Evolutionary conservation across 371 early-diverging fungal species (phyloP).

Genomic region (Syncephalastrum monosporum): DNA sequence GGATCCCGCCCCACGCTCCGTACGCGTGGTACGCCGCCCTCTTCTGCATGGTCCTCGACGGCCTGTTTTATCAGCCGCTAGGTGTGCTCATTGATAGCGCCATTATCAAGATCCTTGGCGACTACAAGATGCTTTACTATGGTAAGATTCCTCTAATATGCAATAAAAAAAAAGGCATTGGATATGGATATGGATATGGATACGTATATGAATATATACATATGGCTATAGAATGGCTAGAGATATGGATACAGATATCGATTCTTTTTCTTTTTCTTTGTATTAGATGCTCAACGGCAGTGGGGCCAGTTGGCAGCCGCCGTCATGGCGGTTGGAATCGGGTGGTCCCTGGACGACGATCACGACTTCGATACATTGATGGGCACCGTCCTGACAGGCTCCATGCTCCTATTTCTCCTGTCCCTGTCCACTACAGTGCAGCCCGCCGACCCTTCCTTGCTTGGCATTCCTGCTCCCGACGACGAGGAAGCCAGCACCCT

Average conservation of each 20-base stretch:
- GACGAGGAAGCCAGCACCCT: slow-evolving; percentile 10
- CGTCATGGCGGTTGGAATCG: slow-evolving; percentile 30
- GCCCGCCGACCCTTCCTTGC: slow-evolving; percentile 24
- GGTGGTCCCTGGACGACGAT: slow-evolving; percentile 38
- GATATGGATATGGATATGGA: neutral
- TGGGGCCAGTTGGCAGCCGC: slow-evolving; percentile 36
- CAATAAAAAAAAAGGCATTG: neutral
- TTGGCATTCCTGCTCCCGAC: slow-evolving; percentile 10
- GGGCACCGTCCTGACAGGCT: slow-evolving; percentile 34
- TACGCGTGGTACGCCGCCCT: slow-evolving; percentile 33
- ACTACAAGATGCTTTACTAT: slow-evolving; percentile 21
- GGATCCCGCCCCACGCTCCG: slow-evolving; percentile 27
- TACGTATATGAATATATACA: too few species aligned
- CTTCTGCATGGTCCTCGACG: slow-evolving; percentile 30
- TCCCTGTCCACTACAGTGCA: slow-evolving; percentile 39
- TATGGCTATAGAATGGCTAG: too few species aligned
- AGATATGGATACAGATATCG: neutral
- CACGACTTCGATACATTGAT: slow-evolving; percentile 48
- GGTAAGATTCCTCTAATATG: slow-evolving; percentile 2
- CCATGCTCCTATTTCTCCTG: slow-evolving; percentile 31
- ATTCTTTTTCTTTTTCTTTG: slow-evolving; percentile 1
- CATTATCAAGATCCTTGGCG: slow-evolving; percentile 26
- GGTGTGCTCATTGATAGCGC: slow-evolving; percentile 21
- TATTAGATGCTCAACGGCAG: slow-evolving; percentile 23
- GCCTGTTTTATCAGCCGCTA: slow-evolving; percentile 27